Base-by-base conservation (phyloP, 495 filamentous ascomycete species). In the Talaromyces ruber region DNA sequence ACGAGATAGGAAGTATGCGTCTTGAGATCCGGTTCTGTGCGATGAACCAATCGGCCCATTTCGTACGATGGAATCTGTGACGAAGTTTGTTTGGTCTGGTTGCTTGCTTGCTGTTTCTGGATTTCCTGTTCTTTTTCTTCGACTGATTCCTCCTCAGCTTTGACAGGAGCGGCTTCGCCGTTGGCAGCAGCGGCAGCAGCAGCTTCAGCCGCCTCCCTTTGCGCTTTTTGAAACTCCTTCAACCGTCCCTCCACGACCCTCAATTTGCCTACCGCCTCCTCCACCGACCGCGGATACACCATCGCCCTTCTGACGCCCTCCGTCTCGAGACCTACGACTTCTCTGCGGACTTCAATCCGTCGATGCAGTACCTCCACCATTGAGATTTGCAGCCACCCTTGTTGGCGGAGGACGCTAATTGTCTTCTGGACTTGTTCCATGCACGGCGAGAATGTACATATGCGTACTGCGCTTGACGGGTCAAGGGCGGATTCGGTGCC, bases 371-470 rank as follows among this genome's bases (percentile, higher is more conserved):
- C 79, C 72, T 97, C 93, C 4, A 92, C 87, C 92, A 96, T 97
- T 47, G 87, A 83, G 66, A 98, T 92, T 50, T 90, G 84, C n/a
- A 93, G 79, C 95, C 94, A 98, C 61, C 88, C 89, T 3, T 89
- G 76, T 29, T 86, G 79, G 45, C 92, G 88, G 68, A 98, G 81
- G 1, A 82, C 79, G 47, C 88, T 84, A 57, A 96, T 84, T 0
- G 95, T 97, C 39, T 84, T 82, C 30, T 88, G 88, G 8, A 93
- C 93, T 72, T 98, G 94, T 74, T 98, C 94, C 67, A 98, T 92
- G 71, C 94, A 98, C 0, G 94, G 94, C 7, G 88, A 92, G 77
- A 98, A 98, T 2, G 93, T 93, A 74, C 94, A 98, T 63, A 98
- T 76, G 63, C 91, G 81, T 21, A 84, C 82, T 2, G 90, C 75